Evolutionary conservation across 768 basidiomycete species (phyloP).

Genomic region (Favolaschia claudopus): DNA sequence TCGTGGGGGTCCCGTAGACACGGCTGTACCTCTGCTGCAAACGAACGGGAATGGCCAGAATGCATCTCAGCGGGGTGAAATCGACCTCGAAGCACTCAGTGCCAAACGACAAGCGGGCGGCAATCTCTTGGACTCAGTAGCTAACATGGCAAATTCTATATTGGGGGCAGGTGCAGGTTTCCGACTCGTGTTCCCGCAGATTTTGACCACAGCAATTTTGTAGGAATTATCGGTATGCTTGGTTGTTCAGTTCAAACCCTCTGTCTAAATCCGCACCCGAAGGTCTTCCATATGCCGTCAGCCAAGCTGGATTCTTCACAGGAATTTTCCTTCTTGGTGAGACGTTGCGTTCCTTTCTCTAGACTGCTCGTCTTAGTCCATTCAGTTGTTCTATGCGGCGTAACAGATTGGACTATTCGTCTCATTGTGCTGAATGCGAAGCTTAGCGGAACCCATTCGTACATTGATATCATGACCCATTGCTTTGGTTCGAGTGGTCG

Average conservation of each 20-base stretch:
- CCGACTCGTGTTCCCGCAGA: constrained; percentile 9
- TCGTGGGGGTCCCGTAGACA: constrained; percentile 64
- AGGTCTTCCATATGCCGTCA: constrained; percentile 94
- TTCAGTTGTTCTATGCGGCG: constrained; percentile 73
- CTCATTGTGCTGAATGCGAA: constrained; percentile 97
- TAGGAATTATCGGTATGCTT: constrained; percentile 5
- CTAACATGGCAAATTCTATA: constrained; percentile 97
- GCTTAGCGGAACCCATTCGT: constrained; percentile 89
- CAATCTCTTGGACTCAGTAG: constrained; percentile 79
- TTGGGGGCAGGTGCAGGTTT: constrained; percentile 80
- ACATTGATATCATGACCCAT: constrained; percentile 93
- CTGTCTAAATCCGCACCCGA: background rate
- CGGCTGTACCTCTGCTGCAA: constrained; percentile 55
- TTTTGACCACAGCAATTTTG: background rate
- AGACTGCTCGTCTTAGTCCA: too few relatives aligned
- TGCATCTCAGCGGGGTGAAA: constrained; percentile 39
- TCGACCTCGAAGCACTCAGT: constrained; percentile 79
- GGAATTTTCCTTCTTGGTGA: constrained; percentile 90
- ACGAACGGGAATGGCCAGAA: constrained; percentile 41
- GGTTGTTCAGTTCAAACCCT: constrained; percentile 3
- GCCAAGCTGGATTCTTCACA: constrained; percentile 92
- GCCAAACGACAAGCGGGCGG: constrained; percentile 73
- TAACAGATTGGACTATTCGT: constrained; percentile 99
- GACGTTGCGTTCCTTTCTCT: too few relatives aligned
- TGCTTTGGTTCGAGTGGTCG: constrained; percentile 94